Base-by-base conservation (phyloP, 1,139 yeast species). In the Yamadazyma oceani region DNA sequence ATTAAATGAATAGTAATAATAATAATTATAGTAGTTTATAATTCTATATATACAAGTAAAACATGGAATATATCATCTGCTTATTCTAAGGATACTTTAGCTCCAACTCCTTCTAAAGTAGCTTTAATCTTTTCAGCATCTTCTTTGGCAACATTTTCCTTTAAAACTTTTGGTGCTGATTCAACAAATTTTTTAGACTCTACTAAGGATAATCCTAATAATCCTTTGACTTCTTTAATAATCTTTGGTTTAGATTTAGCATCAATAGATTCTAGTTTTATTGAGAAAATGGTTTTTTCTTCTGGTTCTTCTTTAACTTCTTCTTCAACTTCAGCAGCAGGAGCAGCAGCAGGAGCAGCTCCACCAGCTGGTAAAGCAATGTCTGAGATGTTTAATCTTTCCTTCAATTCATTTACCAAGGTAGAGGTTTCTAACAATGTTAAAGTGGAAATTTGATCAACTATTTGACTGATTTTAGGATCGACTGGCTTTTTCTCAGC, bases 141-240 rank as follows among this genome's bases (percentile, higher is more conserved):
- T 60, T 85, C 95, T 74, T 86, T 85, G 44, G 89, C 80, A 42
- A 85, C 87, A 51, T 84, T 84, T 55, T 85, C 95, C 69, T 86
- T 86, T 65, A 85, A 76, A 34, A 86, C 75, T 76, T 92, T 92
- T 54, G 99, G 99, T 45, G 98, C 97, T 56, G 90, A 71, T 72
- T 92, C 99, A 43, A 94, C 99, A 52, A 92, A 87, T 73, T 92
- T 92, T 81, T 92, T 94, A 45, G 97, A 87, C 62, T 92, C 98
- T 44, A 92, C 98, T 53, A 92, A 77, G 13, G 96, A 88, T 58
- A 92, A 76, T 8, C 97, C 97, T 57, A 92, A 76, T 62, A 92
- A 73, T 45, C 85, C 78, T 76, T 92, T 92, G 53, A 92, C 95
- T 71, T 92, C 98, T 75, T 92, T 92, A 64, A 92, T 94, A 61